Conservation (phyloP, 257 asterid genomes). For the Solanum tarijense region DNA sequence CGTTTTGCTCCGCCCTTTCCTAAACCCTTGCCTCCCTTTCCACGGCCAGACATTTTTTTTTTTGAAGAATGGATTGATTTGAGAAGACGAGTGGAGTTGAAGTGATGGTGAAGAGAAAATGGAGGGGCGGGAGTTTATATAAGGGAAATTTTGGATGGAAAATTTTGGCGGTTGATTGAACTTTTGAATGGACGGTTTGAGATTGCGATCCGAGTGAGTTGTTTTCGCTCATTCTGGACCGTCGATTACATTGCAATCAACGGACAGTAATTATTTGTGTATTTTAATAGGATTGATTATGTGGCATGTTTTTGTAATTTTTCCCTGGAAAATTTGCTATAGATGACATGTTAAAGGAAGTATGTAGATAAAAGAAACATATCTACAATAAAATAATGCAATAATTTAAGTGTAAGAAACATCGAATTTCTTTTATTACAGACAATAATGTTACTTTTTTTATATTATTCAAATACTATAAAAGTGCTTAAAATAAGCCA, state of each 20-base stretch:
- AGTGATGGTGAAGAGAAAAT: background rate
- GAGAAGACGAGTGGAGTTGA: background rate
- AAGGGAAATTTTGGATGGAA: background rate
- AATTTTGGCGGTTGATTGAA: background rate
- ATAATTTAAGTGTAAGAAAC: no score
- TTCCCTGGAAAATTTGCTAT: no score
- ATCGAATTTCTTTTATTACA: no score
- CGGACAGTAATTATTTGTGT: background rate
- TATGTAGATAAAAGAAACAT: no score
- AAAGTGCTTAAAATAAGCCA: no score
- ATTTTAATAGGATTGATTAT: background rate
- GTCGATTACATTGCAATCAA: background rate
- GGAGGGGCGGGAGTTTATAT: background rate
- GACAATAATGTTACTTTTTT: no score
- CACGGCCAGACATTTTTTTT: conserved; percentile 18
- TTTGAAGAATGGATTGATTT: background rate
- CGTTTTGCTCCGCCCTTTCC: conserved; percentile 27
- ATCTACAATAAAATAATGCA: no score
- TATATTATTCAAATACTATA: no score
- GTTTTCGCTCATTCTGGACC: background rate
- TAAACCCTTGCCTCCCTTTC: conserved; percentile 27
- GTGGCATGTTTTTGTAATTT: no score
- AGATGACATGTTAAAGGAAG: no score
- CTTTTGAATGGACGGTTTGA: background rate
- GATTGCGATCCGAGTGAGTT: background rate